Percentiles rank a stretch among this genome's conserved stretches.
Conservation (phyloP, 2,329 filamentous ascomycete genomes). For the Colletotrichum cereale region DNA sequence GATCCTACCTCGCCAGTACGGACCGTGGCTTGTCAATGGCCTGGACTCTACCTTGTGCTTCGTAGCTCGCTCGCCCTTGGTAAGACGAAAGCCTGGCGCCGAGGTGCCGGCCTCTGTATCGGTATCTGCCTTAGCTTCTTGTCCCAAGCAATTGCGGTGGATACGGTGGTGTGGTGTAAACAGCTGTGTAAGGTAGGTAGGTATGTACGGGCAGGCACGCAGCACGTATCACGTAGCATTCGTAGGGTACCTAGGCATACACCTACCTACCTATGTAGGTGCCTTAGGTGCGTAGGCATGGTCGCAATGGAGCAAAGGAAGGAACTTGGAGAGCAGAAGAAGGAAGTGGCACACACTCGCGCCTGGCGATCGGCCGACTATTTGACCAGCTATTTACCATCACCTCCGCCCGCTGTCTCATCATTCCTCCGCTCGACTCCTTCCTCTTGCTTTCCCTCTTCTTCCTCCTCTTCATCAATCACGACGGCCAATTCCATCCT, state of each 20-base stretch:
- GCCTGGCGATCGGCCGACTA: slow-evolving; percentile 13
- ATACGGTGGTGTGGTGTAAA: too few species aligned
- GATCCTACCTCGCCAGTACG: slow-evolving; percentile 17
- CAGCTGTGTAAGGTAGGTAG: not conserved
- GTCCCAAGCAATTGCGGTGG: not conserved
- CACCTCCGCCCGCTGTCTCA: slow-evolving; percentile 18
- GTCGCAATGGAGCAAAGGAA: not conserved
- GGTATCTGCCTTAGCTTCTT: not conserved
- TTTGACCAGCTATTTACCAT: slow-evolving; percentile 31
- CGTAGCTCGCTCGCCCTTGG: not conserved
- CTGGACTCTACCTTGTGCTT: not conserved
- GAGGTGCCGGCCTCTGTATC: not conserved
- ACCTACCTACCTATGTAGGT: not conserved
- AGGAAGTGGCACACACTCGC: not conserved
- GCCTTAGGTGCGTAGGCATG: not conserved
- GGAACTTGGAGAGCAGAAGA: not conserved
- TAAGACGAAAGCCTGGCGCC: not conserved
- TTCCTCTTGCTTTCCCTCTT: slow-evolving; percentile 7
- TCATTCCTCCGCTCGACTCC: not conserved
- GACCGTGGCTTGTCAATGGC: not conserved
- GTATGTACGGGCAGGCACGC: not conserved
- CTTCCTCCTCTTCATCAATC: slow-evolving; percentile 19
- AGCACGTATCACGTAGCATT: not conserved
- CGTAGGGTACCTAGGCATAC: not conserved
- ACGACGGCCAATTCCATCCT: slow-evolving; percentile 14